Conservation (phyloP, 2,329 filamentous ascomycete species). For the Dendrostoma leiphaemia region DNA sequence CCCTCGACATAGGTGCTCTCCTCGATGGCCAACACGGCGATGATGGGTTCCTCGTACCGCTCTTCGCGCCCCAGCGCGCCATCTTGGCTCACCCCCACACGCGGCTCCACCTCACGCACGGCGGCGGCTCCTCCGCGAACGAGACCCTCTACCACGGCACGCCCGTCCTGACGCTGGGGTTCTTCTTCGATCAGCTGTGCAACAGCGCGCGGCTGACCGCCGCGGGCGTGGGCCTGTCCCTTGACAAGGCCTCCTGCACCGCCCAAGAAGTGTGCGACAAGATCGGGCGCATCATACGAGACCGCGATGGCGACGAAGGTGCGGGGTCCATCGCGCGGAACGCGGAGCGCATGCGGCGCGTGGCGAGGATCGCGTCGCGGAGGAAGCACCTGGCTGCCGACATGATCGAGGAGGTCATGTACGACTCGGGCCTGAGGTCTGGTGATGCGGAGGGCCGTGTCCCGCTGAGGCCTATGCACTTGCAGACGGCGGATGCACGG, state of each 20-base stretch:
- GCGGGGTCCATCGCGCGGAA: slow-evolving; percentile 31
- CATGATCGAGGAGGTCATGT: slow-evolving; percentile 40
- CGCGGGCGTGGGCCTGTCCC: slow-evolving; percentile 32
- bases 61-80: slow-evolving; percentile 40
- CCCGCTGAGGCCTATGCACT: slow-evolving; percentile 36
- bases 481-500: slow-evolving; percentile 41
- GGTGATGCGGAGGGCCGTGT: slow-evolving; percentile 11
- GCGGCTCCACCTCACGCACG: slow-evolving; percentile 39
- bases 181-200: slow-evolving; percentile 41
- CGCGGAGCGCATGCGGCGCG: slow-evolving; percentile 34
- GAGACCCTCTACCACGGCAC: slow-evolving; percentile 39
- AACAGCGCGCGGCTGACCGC: slow-evolving; percentile 34
- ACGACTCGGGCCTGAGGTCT: slow-evolving; percentile 30
- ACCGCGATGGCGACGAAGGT: slow-evolving; percentile 29
- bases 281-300: slow-evolving; percentile 26
- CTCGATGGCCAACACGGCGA: slow-evolving; percentile 28
- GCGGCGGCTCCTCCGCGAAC: slow-evolving; percentile 39
- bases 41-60: slow-evolving; percentile 28
- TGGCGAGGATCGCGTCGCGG: slow-evolving; percentile 34
- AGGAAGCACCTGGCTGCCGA: slow-evolving; percentile 38
- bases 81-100: slow-evolving; percentile 34
- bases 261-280: slow-evolving; percentile 29
- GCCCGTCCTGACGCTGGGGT: slow-evolving; percentile 33
- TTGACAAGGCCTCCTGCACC: slow-evolving; percentile 37
- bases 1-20: slow-evolving; percentile 24